Evolutionary conservation across 179 eudicot genomes (phyloP).

Genomic region (Heliamphora pulchella): DNA sequence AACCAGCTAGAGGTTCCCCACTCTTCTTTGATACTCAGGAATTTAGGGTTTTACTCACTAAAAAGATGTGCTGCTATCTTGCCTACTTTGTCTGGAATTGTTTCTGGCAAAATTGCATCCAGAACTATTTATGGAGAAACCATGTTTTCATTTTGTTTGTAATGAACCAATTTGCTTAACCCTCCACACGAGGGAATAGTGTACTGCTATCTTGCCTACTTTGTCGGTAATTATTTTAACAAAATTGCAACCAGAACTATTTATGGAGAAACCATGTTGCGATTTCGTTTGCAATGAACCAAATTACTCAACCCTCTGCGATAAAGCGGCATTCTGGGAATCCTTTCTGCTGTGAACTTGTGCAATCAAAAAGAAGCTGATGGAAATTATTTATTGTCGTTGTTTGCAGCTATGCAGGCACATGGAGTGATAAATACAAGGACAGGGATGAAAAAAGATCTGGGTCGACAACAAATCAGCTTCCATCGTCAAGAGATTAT

Average conservation of each 20-base stretch:
- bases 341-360: conserved; percentile 2
- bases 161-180: too few species aligned
- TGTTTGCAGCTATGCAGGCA: conserved; percentile 63
- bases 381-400: neutral
- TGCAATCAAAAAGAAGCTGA: conserved; percentile 5
- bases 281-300: neutral
- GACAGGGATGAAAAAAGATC: conserved; percentile 42
- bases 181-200: neutral
- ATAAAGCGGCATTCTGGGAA: neutral
- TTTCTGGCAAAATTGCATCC: too few species aligned
- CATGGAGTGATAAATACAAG: conserved; percentile 86
- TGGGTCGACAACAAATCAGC: conserved; percentile 49
- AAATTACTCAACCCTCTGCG: neutral
- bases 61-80: neutral
- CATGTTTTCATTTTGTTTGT: too few species aligned
- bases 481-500: conserved; percentile 55
- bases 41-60: neutral
- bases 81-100: too few species aligned
- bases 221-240: neutral
- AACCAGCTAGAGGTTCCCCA: too few species aligned
- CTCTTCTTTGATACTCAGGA: too few species aligned
- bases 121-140: too few species aligned
- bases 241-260: neutral
- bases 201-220: neutral
- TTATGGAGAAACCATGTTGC: neutral